Percentiles rank a stretch among this genome's conserved stretches.
phyloP scores from a whole-genome alignment of 805 yeast species.

The Candida boidinii region DNA sequence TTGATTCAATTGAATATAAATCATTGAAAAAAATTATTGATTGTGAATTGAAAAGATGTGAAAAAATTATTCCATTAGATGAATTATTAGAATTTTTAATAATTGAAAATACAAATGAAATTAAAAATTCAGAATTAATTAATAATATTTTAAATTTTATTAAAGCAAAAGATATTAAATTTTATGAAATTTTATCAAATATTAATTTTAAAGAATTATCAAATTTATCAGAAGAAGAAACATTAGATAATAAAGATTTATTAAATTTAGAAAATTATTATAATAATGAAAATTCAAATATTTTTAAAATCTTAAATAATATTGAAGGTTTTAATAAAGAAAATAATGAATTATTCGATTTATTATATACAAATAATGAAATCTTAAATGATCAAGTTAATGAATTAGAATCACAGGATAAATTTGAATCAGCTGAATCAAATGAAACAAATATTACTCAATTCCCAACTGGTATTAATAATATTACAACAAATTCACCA shows the following conservation, averaged over 20 bases:
- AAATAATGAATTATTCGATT: too few relatives aligned
- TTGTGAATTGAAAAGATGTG: conserved; percentile 13
- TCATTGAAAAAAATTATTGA: conserved; percentile 9
- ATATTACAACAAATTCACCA: too few relatives aligned
- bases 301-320: too few relatives aligned
- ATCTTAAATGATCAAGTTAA: too few relatives aligned
- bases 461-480: too few relatives aligned
- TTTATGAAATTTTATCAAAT: background rate
- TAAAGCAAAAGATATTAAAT: background rate
- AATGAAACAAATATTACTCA: background rate
- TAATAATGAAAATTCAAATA: too few relatives aligned
- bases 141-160: background rate
- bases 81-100: background rate
- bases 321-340: too few relatives aligned
- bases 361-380: too few relatives aligned
- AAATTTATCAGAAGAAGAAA: conserved; percentile 4
- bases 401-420: too few relatives aligned
- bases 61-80: background rate
- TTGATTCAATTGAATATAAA: conserved; percentile 8
- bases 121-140: background rate
- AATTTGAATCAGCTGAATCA: background rate
- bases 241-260: conserved; percentile 15
- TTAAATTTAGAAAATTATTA: too few relatives aligned
- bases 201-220: background rate
- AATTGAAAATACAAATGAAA: background rate